Base-by-base conservation (phyloP, 2,329 filamentous ascomycete species). In the Dothistroma pini region DNA sequence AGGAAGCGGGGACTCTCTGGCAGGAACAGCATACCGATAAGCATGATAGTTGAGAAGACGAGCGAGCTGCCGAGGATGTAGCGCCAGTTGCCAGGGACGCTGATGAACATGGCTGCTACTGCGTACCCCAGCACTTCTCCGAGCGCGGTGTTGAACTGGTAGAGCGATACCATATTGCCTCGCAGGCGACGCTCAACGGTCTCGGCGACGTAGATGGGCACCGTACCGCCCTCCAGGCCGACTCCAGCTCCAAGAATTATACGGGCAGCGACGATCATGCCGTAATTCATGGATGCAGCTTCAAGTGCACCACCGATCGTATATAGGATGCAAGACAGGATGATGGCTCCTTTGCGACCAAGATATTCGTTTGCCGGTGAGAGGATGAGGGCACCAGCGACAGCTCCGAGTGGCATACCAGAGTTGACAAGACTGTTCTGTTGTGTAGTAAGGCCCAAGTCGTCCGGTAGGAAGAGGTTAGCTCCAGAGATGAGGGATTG, bases 141-240 rank as follows among this genome's bases (percentile, higher is more conserved):
- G 0, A 91, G 80, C 0, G 89, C 89, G 69, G 91, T 91, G 75
- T 89, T 90, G 75, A 90, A 84, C 71, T 91, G 89, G 72, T 90
- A 91, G 0, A 90, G 78, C 0, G 87, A 89, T 1, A 91, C 88
- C 54, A 91, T 75, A 72, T 90, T 90, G 66, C 88, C 88, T 68
- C 88, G 84, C 25, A 89, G 80, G 61, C 80, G 81, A 34, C 84
- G 80, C 68, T 88, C 86, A 49, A 90, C 88, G 0, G 85, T 87
- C 74, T 91, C 88, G 1, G 88, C 87, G 32, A 91, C 88, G 64
- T 91, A 91, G 57, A 90, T 86, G 11, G 87, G 87, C 4, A 90
- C 88, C 0, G 88, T 90, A 71, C 88, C 88, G 55, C 88, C 88
- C 71, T 90, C 88, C 1, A 90, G 80, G 75, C 88, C 88, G 56